Base-by-base conservation (phyloP, 805 yeast species). In the Metschnikowia gelsemii region DNA sequence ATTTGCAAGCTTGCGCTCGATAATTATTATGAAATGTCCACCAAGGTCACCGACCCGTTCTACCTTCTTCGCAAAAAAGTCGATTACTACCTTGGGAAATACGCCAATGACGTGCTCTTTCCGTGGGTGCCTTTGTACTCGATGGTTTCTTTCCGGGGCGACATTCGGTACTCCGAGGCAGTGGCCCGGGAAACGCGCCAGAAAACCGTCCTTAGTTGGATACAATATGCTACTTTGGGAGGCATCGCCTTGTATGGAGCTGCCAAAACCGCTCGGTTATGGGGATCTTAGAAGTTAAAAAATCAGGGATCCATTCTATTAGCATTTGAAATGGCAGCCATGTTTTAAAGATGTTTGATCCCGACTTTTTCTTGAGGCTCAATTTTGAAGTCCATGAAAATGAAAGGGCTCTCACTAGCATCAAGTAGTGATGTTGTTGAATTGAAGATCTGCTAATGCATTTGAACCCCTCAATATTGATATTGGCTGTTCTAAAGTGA, bases 131-230 rank as follows among this genome's bases (percentile, higher is more conserved):
- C 96, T 1, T 67, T 90, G 54, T 90, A 90, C 62, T 82, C 96
- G 8, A 89, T 90, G 97, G 87, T 90, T 2, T 84, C 96, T 1
- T 90, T 90, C 66, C 71, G 96, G 47, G 79, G 82, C 5, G 96
- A 90, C 57, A 82, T 89, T 24, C 70, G 84, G 8, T 90, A 90
- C 56, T 75, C 88, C 1, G 69, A 71, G 38, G 95, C 95, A 1
- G 70, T 86, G 9, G 58, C 59, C 7, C 69, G 72, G 25, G 79
- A 79, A 36, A 58, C 62, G 30, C 66, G 76, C 38, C 96, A 88
- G 61, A 69, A 68, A 25, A 56, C 46, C 9, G 71, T 86, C 3
- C 57, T 88, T 35, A 59, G 58, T 21, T 42, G 50, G 17, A 46
- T 63, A 18, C 62, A 62, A 47, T 50, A 50, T 32, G 58, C 37